A percentile compares a stretch with the other conserved stretches of the same genome.
phyloP scores from a whole-genome alignment of 768 basidiomycete species.

The Trichaptum fuscoviolaceum region DNA sequence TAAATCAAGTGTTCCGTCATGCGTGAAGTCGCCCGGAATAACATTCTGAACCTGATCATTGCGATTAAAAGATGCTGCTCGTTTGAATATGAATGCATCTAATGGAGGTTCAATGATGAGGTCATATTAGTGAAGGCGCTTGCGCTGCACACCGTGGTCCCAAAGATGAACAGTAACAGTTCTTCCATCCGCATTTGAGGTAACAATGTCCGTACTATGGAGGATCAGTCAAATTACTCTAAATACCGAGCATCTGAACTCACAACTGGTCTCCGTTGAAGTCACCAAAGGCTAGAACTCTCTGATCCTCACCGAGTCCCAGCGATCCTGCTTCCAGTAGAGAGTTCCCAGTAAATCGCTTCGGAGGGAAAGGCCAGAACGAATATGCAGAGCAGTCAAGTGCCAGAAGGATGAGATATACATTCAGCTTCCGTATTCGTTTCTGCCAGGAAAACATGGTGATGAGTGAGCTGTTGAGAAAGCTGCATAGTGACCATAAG shows the following conservation, averaged over 20 bases:
- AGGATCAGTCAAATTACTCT: constrained; percentile 2
- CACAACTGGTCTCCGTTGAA: constrained; percentile 96
- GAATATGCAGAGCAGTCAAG: constrained; percentile 11
- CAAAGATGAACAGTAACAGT: constrained; percentile 75
- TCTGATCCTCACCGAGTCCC: constrained; percentile 66
- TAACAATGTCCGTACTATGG: constrained; percentile 71
- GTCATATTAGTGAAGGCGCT: not conserved
- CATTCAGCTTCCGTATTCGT: not conserved
- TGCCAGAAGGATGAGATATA: not conserved
- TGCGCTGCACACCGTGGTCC: constrained; percentile 58
- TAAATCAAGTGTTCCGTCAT: constrained; percentile 86
- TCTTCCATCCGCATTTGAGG: constrained; percentile 70
- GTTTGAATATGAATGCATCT: constrained; percentile 58
- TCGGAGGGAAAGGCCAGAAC: constrained; percentile 83
- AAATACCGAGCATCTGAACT: constrained; percentile 23
- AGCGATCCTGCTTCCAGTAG: constrained; percentile 75
- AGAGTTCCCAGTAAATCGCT: constrained; percentile 77
- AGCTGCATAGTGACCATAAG: not conserved
- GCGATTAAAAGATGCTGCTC: constrained; percentile 50
- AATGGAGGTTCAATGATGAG: not conserved
- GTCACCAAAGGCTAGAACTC: constrained; percentile 88
- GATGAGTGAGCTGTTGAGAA: not conserved
- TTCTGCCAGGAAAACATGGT: not conserved
- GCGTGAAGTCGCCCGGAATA: constrained; percentile 90
- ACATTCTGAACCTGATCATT: constrained; percentile 64